Conservation (phyloP, 176 grass and related monocot genomes). For the Sorghum bicolor region DNA sequence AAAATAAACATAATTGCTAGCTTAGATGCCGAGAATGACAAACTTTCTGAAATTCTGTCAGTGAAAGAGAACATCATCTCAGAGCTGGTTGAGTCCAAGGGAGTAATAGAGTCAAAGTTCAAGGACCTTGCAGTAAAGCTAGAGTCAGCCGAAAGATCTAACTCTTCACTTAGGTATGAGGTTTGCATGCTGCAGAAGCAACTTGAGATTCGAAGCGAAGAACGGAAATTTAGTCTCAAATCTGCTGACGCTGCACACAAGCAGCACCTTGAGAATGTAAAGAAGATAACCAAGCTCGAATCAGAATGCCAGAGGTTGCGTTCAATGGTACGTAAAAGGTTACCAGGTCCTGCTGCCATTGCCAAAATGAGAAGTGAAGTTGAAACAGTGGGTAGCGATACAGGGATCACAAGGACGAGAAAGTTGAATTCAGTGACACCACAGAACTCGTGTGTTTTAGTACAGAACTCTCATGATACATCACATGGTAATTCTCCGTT, state of each 20-base stretch:
- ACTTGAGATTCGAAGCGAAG: constrained; percentile 89
- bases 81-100: constrained; percentile 62
- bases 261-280: constrained; percentile 79
- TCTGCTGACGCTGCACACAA: constrained; percentile 81
- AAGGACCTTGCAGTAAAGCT: constrained; percentile 43
- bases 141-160: constrained; percentile 58
- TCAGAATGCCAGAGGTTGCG: constrained; percentile 86
- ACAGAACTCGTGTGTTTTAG: constrained; percentile 10
- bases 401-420: constrained; percentile 29
- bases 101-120: constrained; percentile 50
- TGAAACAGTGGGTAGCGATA: constrained; percentile 42
- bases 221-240: constrained; percentile 83
- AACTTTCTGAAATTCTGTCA: constrained; percentile 60
- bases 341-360: constrained; percentile 82
- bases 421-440: constrained; percentile 31
- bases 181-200: constrained; percentile 95
- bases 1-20: constrained; percentile 62
- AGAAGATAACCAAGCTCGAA: constrained; percentile 87
- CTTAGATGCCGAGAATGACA: constrained; percentile 58
- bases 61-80: constrained; percentile 56
- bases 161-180: constrained; percentile 86
- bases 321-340: constrained; percentile 79
- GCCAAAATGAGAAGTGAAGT: constrained; percentile 99
- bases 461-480: constrained; percentile 33
- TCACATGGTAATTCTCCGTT: constrained; percentile 45